These are phyloP conservation scores for Cordyceps farinosa DNA, from an alignment of 2,329 filamentous ascomycete species.

Conservation along the genomic window DNA sequence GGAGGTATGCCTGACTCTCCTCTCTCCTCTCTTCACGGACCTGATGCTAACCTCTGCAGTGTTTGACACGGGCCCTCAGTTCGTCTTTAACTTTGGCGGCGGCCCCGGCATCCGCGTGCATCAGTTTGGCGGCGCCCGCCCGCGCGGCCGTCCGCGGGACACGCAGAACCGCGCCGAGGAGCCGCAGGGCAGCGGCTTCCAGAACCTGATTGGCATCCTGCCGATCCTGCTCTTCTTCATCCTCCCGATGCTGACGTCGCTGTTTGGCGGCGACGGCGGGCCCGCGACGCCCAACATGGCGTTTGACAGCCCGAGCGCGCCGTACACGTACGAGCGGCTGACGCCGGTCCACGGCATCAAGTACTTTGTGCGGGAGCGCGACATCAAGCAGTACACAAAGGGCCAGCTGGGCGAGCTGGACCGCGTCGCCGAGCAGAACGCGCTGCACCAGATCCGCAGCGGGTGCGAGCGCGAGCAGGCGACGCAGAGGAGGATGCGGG, in stretches of 20 bases:
- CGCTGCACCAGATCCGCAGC: conserved; percentile 62
- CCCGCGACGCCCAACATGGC: conserved; percentile 54
- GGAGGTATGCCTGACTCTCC: conserved; percentile 31
- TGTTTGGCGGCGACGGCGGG: conserved; percentile 59
- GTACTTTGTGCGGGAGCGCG: conserved; percentile 80
- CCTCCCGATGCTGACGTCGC: conserved; percentile 74
- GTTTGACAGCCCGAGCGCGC: conserved; percentile 68
- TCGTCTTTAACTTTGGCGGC: conserved; percentile 92
- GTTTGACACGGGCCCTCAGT: conserved; percentile 78
- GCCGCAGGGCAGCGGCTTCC: conserved; percentile 46
- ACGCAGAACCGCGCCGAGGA: conserved; percentile 48
- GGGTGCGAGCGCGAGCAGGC: conserved; percentile 73
- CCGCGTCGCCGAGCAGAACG: conserved; percentile 68
- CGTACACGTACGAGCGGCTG: conserved; percentile 69
- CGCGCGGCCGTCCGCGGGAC: conserved; percentile 71
- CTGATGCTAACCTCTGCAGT: conserved; percentile 31
- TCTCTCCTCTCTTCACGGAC: background rate
- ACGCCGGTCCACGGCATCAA: conserved; percentile 69
- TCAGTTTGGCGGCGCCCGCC: conserved; percentile 81
- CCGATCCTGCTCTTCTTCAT: conserved; percentile 88
- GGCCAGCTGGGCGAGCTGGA: conserved; percentile 74
- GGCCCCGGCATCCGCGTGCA: conserved; percentile 90
- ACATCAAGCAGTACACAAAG: conserved; percentile 66
- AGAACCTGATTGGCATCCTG: conserved; percentile 69
- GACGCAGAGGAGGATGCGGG: conserved; percentile 61